These are phyloP conservation scores for Penicillium coprophilum DNA, from an alignment of 495 filamentous ascomycete species.

Conservation along the genomic window DNA sequence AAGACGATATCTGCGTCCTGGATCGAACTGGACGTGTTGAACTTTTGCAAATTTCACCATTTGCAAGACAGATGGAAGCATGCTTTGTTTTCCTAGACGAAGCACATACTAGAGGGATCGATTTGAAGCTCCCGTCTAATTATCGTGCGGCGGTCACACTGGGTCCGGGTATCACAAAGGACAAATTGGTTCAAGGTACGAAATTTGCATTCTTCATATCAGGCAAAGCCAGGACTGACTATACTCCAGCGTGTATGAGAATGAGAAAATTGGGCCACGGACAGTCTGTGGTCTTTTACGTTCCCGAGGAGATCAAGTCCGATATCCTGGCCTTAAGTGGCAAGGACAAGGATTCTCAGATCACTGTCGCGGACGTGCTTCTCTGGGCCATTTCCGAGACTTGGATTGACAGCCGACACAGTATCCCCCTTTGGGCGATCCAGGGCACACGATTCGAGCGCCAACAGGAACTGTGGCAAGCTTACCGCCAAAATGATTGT, in stretches of 20 bases:
- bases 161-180: no score
- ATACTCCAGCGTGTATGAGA: slow-evolving; percentile 59
- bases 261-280: slow-evolving; percentile 62
- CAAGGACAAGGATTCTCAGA: not conserved
- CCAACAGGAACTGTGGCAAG: slow-evolving; percentile 25
- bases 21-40: slow-evolving; percentile 49
- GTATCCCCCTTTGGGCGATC: slow-evolving; percentile 58
- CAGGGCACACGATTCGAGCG: slow-evolving; percentile 54
- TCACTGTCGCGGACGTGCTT: slow-evolving; percentile 53
- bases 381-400: slow-evolving; percentile 61
- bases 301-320: slow-evolving; percentile 49
- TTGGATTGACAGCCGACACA: slow-evolving; percentile 44
- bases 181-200: slow-evolving; percentile 6
- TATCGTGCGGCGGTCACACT: no score
- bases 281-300: slow-evolving; percentile 61
- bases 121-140: slow-evolving; percentile 60
- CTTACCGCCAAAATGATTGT: slow-evolving; percentile 1
- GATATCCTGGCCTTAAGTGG: slow-evolving; percentile 41
- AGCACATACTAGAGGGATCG: slow-evolving; percentile 72
- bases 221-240: no score
- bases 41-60: slow-evolving; percentile 59
- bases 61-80: slow-evolving; percentile 53
- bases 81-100: slow-evolving; percentile 77
- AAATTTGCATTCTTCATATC: no score
- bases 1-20: slow-evolving; percentile 47